Conservation (phyloP, 202 grass and related monocot species). For the Elaeis oleifera region DNA sequence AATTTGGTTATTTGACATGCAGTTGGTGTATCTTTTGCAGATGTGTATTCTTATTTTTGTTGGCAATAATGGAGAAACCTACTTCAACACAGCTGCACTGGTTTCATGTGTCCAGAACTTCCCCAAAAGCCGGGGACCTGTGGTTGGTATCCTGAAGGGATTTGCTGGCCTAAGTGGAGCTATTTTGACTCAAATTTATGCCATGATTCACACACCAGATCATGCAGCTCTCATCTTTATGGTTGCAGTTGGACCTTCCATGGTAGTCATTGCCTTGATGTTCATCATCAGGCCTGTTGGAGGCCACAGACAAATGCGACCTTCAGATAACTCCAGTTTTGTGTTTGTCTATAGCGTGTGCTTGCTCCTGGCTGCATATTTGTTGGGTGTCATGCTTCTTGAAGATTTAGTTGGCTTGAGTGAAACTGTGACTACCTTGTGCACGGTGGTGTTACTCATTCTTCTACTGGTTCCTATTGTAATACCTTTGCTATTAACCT, state of each 20-base stretch:
- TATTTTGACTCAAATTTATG: constrained; percentile 1
- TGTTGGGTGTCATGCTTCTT: constrained; percentile 1
- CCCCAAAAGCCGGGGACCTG: too few species aligned
- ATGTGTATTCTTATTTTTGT: constrained; percentile 2
- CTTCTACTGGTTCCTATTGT: background rate
- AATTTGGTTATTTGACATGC: too few species aligned
- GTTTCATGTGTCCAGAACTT: too few species aligned
- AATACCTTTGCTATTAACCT: background rate
- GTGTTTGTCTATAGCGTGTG: background rate
- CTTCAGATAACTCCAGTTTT: background rate
- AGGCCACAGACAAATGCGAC: constrained; percentile 1
- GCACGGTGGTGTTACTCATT: background rate
- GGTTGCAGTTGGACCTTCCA: constrained; percentile 1
- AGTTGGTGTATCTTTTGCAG: background rate
- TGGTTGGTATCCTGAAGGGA: too few species aligned
- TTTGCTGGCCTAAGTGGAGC: too few species aligned
- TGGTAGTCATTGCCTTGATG: constrained; percentile 1
- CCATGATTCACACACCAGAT: background rate
- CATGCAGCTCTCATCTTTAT: constrained; percentile 4
- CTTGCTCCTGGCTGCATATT: background rate
- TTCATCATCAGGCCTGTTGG: background rate
- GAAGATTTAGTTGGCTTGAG: constrained; percentile 1
- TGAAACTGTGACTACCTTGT: background rate
- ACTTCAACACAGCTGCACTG: too few species aligned
- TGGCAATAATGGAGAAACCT: constrained; percentile 1